phyloP scores from a whole-genome alignment of 305 asterid genomes.

The Andrographis paniculata region DNA sequence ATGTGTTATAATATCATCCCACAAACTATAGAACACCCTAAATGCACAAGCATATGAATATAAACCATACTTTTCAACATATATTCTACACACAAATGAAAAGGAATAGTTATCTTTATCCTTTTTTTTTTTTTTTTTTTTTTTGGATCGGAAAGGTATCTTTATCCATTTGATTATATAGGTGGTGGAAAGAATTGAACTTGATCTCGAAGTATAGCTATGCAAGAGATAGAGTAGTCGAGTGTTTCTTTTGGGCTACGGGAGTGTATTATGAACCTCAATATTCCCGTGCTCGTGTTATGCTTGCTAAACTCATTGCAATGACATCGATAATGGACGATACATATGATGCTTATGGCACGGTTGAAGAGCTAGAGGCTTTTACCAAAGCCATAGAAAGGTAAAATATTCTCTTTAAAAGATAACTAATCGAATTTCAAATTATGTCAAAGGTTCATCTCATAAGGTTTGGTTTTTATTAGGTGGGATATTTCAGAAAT shows the following conservation, averaged over 20 bases:
- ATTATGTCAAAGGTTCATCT: too few species aligned
- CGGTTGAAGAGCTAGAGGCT: constrained; percentile 19
- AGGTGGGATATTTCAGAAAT: constrained; percentile 25
- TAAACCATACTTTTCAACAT: too few species aligned
- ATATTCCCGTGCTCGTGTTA: constrained; percentile 19
- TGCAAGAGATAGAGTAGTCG: constrained; percentile 30
- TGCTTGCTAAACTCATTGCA: constrained; percentile 15
- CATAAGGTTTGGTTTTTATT: too few species aligned
- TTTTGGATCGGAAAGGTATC: too few species aligned
- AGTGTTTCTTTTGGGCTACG: constrained; percentile 24
- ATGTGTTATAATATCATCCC: too few species aligned
- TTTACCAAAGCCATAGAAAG: constrained; percentile 18
- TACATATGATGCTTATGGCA: constrained; percentile 35
- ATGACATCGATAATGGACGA: constrained; percentile 26
- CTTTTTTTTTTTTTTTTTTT: too few species aligned
- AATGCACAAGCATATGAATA: too few species aligned
- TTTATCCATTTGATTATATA: not conserved
- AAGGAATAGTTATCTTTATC: too few species aligned
- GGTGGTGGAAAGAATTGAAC: constrained; percentile 28
- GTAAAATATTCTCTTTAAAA: too few species aligned
- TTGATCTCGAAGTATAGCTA: constrained; percentile 17
- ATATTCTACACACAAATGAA: too few species aligned
- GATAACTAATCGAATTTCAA: too few species aligned
- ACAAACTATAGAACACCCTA: too few species aligned
- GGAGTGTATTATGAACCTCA: constrained; percentile 27